Evolutionary conservation across 2,329 filamentous ascomycete genomes (phyloP).

Genomic region (Cladophialophora psammophila): DNA sequence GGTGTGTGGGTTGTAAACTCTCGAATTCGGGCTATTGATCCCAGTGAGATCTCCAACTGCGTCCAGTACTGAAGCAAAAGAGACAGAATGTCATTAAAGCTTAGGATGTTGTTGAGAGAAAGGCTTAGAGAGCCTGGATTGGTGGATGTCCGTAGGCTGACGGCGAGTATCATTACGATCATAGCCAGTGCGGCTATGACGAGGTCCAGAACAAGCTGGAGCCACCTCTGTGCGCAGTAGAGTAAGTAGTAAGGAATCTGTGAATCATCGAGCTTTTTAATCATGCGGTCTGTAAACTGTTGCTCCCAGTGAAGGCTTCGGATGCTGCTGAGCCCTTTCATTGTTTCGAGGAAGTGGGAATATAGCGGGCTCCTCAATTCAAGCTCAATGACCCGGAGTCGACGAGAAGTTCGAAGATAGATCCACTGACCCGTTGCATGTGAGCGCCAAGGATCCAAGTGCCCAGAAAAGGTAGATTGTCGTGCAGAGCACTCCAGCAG

Average conservation of each 20-base stretch:
- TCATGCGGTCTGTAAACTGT: constrained; percentile 49
- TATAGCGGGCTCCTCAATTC: constrained; percentile 60
- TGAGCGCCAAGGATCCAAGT: constrained; percentile 40
- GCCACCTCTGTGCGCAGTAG: constrained; percentile 56
- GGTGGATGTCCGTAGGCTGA: constrained; percentile 30
- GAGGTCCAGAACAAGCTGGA: constrained; percentile 40
- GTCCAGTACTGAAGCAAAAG: constrained; percentile 39
- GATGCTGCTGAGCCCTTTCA: constrained; percentile 58
- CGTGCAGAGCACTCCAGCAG: constrained; percentile 13
- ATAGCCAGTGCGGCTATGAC: constrained; percentile 41
- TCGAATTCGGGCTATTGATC: constrained; percentile 38
- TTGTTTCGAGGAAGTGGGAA: constrained; percentile 60
- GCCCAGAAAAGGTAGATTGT: constrained; percentile 3
- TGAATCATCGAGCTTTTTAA: constrained; percentile 49
- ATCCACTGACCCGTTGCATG: constrained; percentile 52
- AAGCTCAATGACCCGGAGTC: constrained; percentile 61
- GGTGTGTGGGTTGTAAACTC: constrained; percentile 29
- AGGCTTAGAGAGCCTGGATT: constrained; percentile 31
- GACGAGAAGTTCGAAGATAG: constrained; percentile 58
- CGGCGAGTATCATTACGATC: constrained; percentile 38
- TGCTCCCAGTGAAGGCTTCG: constrained; percentile 60
- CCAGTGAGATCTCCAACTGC: constrained; percentile 39
- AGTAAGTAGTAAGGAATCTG: constrained; percentile 57
- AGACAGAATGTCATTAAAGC: constrained; percentile 40
- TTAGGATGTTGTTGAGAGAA: constrained; percentile 31